Evolutionary conservation across 2,329 filamentous ascomycete genomes (phyloP).

Genomic region (Balansia obtecta): DNA sequence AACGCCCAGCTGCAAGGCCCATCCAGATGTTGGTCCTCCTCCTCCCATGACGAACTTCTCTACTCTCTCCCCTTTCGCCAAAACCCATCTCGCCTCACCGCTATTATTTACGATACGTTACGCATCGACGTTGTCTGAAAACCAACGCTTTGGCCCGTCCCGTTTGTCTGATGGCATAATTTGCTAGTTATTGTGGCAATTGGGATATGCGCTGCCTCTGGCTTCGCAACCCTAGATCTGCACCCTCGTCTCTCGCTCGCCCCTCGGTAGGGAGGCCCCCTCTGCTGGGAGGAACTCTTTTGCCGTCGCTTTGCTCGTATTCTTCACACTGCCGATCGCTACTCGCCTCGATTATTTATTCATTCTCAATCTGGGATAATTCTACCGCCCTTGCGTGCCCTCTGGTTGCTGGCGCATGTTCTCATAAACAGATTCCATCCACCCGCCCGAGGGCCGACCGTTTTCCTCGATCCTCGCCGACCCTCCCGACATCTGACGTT

Average conservation of each 20-base stretch:
- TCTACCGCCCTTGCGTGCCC: neutral
- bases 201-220: slow-evolving; percentile 26
- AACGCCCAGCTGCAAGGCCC: no score
- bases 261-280: slow-evolving; percentile 3
- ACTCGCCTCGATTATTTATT: neutral
- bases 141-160: slow-evolving; percentile 11
- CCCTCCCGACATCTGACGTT: neutral
- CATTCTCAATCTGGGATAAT: neutral
- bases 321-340: neutral
- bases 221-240: slow-evolving; percentile 20
- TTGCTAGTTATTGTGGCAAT: slow-evolving; percentile 23
- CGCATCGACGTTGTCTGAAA: slow-evolving; percentile 4
- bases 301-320: neutral
- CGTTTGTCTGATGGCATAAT: slow-evolving; percentile 23
- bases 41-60: no score
- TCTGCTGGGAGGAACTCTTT: neutral
- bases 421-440: slow-evolving; percentile 1
- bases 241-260: slow-evolving; percentile 3
- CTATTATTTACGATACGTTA: neutral
- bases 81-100: neutral
- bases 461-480: neutral
- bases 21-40: no score
- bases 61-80: neutral
- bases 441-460: slow-evolving; percentile 5
- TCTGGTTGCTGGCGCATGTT: slow-evolving; percentile 6